These are phyloP conservation scores for Aspergillus diversus DNA, from an alignment of 495 filamentous ascomycete genomes.

Conservation along the genomic window DNA sequence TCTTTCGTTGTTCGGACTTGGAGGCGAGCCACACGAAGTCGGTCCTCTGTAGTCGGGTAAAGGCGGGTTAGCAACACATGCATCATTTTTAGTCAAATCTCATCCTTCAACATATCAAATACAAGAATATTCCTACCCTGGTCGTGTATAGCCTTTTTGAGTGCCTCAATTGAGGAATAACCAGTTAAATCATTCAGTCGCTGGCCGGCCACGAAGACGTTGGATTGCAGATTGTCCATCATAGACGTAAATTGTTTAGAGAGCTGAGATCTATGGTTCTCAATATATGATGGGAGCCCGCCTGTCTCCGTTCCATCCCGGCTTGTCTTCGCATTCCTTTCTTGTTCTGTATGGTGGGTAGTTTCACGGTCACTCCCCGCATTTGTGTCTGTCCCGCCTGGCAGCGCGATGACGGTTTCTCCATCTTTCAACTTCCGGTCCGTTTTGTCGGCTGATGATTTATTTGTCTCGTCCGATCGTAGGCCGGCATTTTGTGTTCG, in stretches of 20 bases:
- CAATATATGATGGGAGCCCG: constrained; percentile 75
- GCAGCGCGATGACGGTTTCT: constrained; percentile 7
- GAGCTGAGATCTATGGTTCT: constrained; percentile 69
- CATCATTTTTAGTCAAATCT: neutral
- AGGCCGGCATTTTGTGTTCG: constrained; percentile 27
- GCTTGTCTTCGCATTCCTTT: constrained; percentile 14
- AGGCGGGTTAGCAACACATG: neutral
- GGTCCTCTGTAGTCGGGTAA: constrained; percentile 53
- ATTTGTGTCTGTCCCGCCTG: constrained; percentile 29
- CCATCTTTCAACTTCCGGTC: constrained; percentile 23
- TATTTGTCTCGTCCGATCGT: constrained; percentile 32
- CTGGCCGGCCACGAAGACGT: constrained; percentile 81
- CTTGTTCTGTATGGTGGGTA: constrained; percentile 10
- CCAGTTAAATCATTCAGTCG: constrained; percentile 92
- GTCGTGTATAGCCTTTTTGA: constrained; percentile 73
- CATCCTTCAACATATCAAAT: no score
- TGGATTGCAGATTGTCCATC: constrained; percentile 89
- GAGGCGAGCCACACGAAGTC: constrained; percentile 63
- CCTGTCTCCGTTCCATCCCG: constrained; percentile 21
- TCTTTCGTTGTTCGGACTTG: constrained; percentile 72
- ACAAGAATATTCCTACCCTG: constrained; percentile 52
- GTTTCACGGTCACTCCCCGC: constrained; percentile 28
- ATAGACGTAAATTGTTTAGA: constrained; percentile 73
- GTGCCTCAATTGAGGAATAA: constrained; percentile 86
- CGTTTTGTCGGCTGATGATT: constrained; percentile 26